These are phyloP conservation scores for Parastagonospora nodorum DNA, from an alignment of 2,329 filamentous ascomycete species.

Conservation along the genomic window DNA sequence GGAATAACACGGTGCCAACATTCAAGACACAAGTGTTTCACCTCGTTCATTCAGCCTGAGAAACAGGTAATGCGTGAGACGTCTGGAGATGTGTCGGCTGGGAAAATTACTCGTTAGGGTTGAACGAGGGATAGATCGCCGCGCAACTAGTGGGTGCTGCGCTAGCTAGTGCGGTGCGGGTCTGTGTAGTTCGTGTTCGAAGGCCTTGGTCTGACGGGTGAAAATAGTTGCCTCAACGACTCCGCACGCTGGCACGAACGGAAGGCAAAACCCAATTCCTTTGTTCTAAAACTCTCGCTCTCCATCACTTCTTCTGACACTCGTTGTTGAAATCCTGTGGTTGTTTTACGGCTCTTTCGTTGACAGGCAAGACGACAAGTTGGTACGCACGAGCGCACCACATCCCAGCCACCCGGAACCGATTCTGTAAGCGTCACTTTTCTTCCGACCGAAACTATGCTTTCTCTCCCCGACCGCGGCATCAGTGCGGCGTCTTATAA, in stretches of 20 bases:
- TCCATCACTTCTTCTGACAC: too few relatives aligned
- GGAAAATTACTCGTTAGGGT: background rate
- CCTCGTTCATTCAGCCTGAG: background rate
- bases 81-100: background rate
- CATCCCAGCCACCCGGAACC: conserved; percentile 7
- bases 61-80: background rate
- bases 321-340: too few relatives aligned
- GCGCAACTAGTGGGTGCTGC: background rate
- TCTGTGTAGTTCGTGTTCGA: too few relatives aligned
- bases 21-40: background rate
- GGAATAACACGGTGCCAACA: too few relatives aligned
- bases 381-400: conserved; percentile 2
- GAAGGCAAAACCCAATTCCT: too few relatives aligned
- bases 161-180: background rate
- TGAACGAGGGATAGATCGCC: too few relatives aligned
- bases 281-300: too few relatives aligned
- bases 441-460: conserved; percentile 6
- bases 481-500: conserved; percentile 2
- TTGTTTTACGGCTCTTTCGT: too few relatives aligned
- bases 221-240: too few relatives aligned
- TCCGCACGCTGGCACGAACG: too few relatives aligned
- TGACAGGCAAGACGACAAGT: background rate
- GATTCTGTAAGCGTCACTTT: conserved; percentile 15
- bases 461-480: conserved; percentile 1
- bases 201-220: too few relatives aligned